Base-by-base conservation (phyloP, 805 yeast genomes). In the Starmerella bacillaris region DNA sequence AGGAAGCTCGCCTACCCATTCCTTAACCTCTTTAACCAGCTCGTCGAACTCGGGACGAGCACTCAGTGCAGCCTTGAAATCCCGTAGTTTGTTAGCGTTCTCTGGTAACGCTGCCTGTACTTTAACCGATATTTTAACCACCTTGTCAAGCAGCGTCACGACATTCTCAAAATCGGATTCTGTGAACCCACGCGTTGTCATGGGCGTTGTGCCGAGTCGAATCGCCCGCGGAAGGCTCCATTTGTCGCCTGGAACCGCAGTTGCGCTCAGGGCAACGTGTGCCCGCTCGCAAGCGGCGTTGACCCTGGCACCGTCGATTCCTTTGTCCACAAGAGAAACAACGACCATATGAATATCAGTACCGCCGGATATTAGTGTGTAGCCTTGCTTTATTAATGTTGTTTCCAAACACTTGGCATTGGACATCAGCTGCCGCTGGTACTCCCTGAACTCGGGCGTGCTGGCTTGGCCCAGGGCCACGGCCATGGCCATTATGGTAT, bases 291-390 rank as follows among this genome's bases (percentile, higher is more conserved):
- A 79, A 26, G 89, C 84, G 36, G 94, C 76, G 61, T 83, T 94
- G 39, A 84, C 78, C 61, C 95, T 74, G 27, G 95, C 94, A 58
- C 96, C 96, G 54, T 84, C 96, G 43, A 84, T 77, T 42, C 77
- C 76, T 63, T 78, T 78, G 51, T 77, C 78, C 3, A 43, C 47
- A 57, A 89, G 71, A 42, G 79, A 77, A 40, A 89, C 82, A 47
- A 89, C 68, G 37, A 89, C 84, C 79, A 89, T 78, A 62, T 89
- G 98, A 37, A 94, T 78, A 60, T 89, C 98, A 35, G 98, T 89
- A 55, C 98, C 98, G 49, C 76, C 75, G 34, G 94, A 77, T 27
- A 86, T 95, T 49, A 86, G 68, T 44, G 74, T 66, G 65, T 76
- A 86, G 29, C 80, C 89, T 50, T 64, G 66, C 41, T 63, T 55